A percentile compares a stretch with the other conserved stretches of the same genome.
phyloP scores from a whole-genome alignment of 2,329 filamentous ascomycete species.

The Paraphaeosphaeria sporulosa region DNA sequence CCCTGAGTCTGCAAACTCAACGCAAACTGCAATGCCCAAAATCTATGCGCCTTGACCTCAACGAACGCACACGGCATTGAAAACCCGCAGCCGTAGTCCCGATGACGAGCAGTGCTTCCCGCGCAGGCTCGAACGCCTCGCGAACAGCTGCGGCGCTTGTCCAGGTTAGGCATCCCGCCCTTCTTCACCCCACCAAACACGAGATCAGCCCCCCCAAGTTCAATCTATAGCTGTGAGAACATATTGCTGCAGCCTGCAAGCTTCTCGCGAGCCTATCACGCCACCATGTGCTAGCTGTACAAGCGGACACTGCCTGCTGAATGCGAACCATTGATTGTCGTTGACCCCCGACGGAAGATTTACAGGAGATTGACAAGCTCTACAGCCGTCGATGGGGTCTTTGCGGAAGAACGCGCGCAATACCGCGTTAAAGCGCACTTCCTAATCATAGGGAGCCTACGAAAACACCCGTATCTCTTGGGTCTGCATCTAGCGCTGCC shows the following conservation, averaged over 20 bases:
- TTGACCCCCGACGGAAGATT: constrained; percentile 4
- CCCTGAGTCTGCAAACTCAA: not conserved
- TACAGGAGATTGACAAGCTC: constrained; percentile 8
- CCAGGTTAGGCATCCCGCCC: constrained; percentile 15
- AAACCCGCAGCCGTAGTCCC: constrained; percentile 15
- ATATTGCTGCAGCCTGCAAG: constrained; percentile 19
- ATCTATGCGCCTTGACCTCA: not conserved
- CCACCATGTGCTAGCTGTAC: constrained; percentile 23
- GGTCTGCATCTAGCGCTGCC: constrained; percentile 19
- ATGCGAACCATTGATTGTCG: not conserved
- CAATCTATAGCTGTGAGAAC: constrained; percentile 20
- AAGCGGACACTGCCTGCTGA: not conserved
- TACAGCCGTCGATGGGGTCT: not conserved
- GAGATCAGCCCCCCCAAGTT: constrained; percentile 20
- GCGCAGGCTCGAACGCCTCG: constrained; percentile 11
- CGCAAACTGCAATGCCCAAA: not conserved
- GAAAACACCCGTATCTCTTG: constrained; percentile 20
- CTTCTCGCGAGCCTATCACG: constrained; percentile 25
- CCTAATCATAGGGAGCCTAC: not conserved
- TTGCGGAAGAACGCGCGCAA: not conserved
- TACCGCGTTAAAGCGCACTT: not conserved
- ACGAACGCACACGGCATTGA: not conserved
- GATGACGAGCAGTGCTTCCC: constrained; percentile 23
- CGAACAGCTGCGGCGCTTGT: constrained; percentile 11
- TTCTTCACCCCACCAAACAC: constrained; percentile 9